phyloP scores from a whole-genome alignment of 192 early-diverging fungal genomes.

The Podila verticillata region DNA sequence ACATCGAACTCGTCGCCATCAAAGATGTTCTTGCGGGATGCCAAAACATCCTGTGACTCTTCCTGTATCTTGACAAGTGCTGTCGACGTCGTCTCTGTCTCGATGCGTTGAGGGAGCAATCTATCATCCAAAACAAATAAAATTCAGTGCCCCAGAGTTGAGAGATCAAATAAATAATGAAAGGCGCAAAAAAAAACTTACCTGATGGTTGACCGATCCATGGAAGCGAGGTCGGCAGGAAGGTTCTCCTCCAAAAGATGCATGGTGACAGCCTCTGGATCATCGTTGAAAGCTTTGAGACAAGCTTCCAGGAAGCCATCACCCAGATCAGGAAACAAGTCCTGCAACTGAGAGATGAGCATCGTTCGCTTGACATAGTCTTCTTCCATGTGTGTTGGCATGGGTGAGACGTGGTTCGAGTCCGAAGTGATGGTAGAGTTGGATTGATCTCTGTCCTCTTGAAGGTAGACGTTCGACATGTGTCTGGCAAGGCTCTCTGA shows the following conservation, averaged over 20 bases:
- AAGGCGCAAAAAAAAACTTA: constrained; percentile 6
- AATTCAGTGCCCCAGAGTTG: background rate
- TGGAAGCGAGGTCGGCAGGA: constrained; percentile 67
- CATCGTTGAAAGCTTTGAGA: constrained; percentile 70
- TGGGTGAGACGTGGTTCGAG: background rate
- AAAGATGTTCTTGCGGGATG: constrained; percentile 81
- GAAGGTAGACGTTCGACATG: constrained; percentile 27
- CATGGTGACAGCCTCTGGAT: constrained; percentile 80
- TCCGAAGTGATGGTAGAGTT: constrained; percentile 15
- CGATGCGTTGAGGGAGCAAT: constrained; percentile 9
- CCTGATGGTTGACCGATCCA: constrained; percentile 71
- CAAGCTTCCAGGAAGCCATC: constrained; percentile 93
- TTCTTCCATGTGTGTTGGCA: constrained; percentile 40
- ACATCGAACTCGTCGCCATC: constrained; percentile 96
- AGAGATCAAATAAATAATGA: background rate
- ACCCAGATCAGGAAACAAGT: constrained; percentile 90
- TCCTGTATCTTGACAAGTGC: constrained; percentile 1
- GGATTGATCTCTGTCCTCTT: constrained; percentile 13
- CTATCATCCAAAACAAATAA: background rate
- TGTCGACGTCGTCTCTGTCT: constrained; percentile 8
- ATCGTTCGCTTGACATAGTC: constrained; percentile 64
- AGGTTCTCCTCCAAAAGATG: constrained; percentile 82
- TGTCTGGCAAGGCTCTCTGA: constrained; percentile 29
- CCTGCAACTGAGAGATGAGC: constrained; percentile 83
- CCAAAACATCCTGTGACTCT: constrained; percentile 57